These are phyloP conservation scores for Oryza australiensis DNA, from an alignment of 176 grass and related monocot species.

Conservation along the genomic window DNA sequence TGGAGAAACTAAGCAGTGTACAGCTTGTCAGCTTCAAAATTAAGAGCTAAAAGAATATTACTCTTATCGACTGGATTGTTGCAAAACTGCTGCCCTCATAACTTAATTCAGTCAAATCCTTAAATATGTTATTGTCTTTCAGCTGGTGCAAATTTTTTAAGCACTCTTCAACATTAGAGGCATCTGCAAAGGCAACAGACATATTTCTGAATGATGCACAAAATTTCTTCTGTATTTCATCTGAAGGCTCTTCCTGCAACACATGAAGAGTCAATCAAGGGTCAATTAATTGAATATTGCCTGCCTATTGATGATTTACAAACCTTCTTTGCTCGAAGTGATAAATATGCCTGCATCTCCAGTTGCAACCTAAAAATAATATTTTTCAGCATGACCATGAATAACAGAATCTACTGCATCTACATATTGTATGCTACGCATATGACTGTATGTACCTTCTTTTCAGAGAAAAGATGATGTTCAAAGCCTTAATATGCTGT, in stretches of 20 bases:
- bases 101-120: conserved; percentile 63
- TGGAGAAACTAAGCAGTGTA: conserved; percentile 24
- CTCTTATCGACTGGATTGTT: conserved; percentile 52
- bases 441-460: conserved; percentile 54
- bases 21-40: neutral
- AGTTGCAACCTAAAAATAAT: conserved; percentile 70
- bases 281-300: conserved; percentile 18
- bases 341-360: conserved; percentile 84
- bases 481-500: conserved; percentile 78
- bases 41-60: conserved; percentile 42
- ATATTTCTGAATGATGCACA: conserved; percentile 68
- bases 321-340: conserved; percentile 74
- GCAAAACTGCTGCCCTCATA: conserved; percentile 57
- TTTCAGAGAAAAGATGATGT: conserved; percentile 75
- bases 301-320: conserved; percentile 28
- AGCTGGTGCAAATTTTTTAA: conserved; percentile 83
- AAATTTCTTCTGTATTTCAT: conserved; percentile 61
- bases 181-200: conserved; percentile 61
- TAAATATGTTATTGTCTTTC: conserved; percentile 97
- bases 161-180: conserved; percentile 70
- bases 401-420: neutral
- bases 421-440: conserved; percentile 4
- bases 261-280: conserved; percentile 31
- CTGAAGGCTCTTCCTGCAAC: conserved; percentile 66
- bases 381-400: neutral